phyloP scores from a whole-genome alignment of 129 eudicot species.

The Lactuca sativa region DNA sequence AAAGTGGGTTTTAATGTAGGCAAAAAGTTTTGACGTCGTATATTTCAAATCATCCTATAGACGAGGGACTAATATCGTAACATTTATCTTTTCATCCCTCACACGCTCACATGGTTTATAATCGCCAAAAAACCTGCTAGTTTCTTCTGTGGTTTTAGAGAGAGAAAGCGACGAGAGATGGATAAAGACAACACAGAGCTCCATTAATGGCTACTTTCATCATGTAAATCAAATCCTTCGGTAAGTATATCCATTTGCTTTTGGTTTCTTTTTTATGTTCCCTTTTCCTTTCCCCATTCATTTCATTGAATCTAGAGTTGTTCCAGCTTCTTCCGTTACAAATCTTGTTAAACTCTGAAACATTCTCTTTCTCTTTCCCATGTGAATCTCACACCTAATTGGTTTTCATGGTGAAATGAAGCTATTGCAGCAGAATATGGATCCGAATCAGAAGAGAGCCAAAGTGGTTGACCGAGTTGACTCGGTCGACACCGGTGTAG shows the following conservation, averaged over 20 bases:
- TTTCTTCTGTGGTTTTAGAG: constrained; percentile 12
- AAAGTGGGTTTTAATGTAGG: background rate
- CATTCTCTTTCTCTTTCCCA: background rate
- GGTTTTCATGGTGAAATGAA: constrained; percentile 8
- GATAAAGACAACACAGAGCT: constrained; percentile 28
- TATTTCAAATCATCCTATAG: background rate
- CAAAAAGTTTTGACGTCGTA: background rate
- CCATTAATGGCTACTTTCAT: constrained; percentile 31
- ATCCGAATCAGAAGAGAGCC: constrained; percentile 35
- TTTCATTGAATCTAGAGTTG: constrained; percentile 12
- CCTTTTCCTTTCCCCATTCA: constrained; percentile 12
- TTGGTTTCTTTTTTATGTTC: background rate
- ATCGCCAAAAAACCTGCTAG: constrained; percentile 20
- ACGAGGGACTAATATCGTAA: constrained; percentile 14
- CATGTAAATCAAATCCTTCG: constrained; percentile 30
- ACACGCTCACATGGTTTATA: constrained; percentile 24
- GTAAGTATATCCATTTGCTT: constrained; percentile 7
- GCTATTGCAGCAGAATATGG: constrained; percentile 32
- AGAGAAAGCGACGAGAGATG: constrained; percentile 19
- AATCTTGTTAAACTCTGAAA: background rate
- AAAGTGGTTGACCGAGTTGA: constrained; percentile 26
- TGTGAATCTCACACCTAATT: constrained; percentile 5
- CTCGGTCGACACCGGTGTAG: constrained; percentile 9
- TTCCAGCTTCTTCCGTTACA: constrained; percentile 1
- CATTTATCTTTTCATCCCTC: constrained; percentile 13